Conservation (phyloP, 192 early-diverging fungal species). For the Mortierella claussenii region DNA sequence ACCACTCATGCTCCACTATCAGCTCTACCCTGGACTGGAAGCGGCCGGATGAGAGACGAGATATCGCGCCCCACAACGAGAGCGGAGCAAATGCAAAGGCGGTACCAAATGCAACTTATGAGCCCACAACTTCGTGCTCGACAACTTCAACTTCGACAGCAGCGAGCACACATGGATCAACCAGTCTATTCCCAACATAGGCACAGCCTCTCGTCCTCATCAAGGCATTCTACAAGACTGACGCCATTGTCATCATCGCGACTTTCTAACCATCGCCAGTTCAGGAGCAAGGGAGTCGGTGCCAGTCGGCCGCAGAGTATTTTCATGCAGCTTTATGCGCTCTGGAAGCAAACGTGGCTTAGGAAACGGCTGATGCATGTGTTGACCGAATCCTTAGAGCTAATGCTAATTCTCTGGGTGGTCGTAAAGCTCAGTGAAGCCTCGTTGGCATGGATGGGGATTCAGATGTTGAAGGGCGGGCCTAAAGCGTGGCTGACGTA, state of each 20-base stretch:
- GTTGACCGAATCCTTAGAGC: conserved; percentile 31
- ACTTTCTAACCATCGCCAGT: conserved; percentile 9
- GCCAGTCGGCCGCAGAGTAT: conserved; percentile 24
- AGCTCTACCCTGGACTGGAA: neutral
- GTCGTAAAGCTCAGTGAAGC: conserved; percentile 20
- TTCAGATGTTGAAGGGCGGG: conserved; percentile 9
- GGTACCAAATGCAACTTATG: conserved; percentile 13
- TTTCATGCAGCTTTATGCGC: conserved; percentile 28
- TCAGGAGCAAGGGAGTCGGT: conserved; percentile 28
- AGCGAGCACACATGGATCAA: neutral
- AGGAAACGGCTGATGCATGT: conserved; percentile 44
- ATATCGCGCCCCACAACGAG: neutral
- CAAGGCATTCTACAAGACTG: neutral
- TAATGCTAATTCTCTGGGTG: conserved; percentile 19
- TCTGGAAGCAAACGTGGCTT: conserved; percentile 47
- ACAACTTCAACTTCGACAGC: neutral
- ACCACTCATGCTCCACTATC: neutral
- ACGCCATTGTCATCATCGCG: neutral
- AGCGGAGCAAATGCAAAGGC: conserved; percentile 14
- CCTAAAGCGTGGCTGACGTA: conserved; percentile 14
- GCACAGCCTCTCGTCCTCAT: neutral
- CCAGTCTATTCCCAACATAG: neutral
- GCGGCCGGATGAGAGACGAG: neutral
- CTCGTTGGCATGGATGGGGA: conserved; percentile 17
- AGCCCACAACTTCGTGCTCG: conserved; percentile 14